Base-by-base conservation (phyloP, 768 basidiomycete genomes). In the Favolaschia claudopus region DNA sequence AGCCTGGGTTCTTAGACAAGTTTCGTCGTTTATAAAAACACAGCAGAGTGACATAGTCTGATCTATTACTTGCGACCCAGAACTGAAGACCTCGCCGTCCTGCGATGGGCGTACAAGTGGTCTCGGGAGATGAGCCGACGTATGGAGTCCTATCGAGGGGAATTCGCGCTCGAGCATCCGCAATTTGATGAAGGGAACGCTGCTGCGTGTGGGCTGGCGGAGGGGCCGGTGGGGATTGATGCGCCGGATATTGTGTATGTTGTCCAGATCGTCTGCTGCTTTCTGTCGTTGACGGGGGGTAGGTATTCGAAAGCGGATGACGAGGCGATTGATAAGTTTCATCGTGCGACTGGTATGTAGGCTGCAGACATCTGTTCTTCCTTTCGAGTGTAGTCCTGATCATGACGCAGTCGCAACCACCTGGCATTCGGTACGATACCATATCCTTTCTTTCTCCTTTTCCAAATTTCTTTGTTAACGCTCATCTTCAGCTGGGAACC, bases 401-500 rank as follows among this genome's bases (percentile, higher is more conserved):
- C 28, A 10, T 29, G n/a, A n/a, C 38, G 4, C 4, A 55, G 62
- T 58, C 13, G 12, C n/a, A 20, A 60, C 63, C 17, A 53, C 58
- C 1, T 64, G 63, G 63, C 63, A 64, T 29, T 60, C 58, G 39
- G 62, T 64, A 39, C 24, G 55, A 14, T n/a, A n/a, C n/a, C n/a
- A 10, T 42, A 22, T 10, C 7, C 20, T 3, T 20, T 5, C 27
- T n/a, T 2, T 14, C n/a, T 24, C 25, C 28, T 13, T 2, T 5
- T 17, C 3, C 4, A 27, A 4, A 20, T 10, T 13, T 3, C 17
- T 32, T 22, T 42, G 19, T 27, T 51, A 24, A 48, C 25, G 4
- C n/a, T 27, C 34, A 17, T n/a, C 10, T 22, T 19, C 24, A 82
- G 81, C 72, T 83, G n/a, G 83, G 82, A 15, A 83, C 83, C 0